phyloP scores from a whole-genome alignment of 352 stramenopile species.

The Globisporangium carolinianum region DNA sequence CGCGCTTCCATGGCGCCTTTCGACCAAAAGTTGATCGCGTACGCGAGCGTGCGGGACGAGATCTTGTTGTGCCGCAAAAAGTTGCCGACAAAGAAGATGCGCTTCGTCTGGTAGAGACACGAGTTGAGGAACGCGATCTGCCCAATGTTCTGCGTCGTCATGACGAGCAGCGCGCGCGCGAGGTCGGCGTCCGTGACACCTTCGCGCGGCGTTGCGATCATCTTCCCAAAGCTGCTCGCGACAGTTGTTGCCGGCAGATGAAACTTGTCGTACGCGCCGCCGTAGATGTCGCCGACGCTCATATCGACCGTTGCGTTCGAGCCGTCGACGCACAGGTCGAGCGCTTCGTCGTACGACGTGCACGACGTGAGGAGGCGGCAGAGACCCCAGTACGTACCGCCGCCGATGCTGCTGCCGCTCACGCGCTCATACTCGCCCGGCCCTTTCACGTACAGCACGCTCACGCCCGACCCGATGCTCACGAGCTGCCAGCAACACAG shows the following conservation, averaged over 20 bases:
- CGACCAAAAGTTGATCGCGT: slow-evolving; percentile 98
- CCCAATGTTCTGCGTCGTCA: slow-evolving; percentile 98
- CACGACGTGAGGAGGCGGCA: slow-evolving; percentile 92
- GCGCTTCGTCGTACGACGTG: slow-evolving; percentile 75
- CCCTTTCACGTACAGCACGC: slow-evolving; percentile 92
- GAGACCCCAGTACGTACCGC: slow-evolving; percentile 98
- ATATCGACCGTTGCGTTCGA: slow-evolving; percentile 91
- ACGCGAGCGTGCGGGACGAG: slow-evolving; percentile 87
- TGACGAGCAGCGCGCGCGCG: slow-evolving; percentile 93
- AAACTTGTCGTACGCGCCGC: slow-evolving; percentile 92
- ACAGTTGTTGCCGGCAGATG: slow-evolving; percentile 88
- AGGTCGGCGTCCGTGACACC: slow-evolving; percentile 93
- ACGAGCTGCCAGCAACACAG: slow-evolving; percentile 67
- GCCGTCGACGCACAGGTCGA: slow-evolving; percentile 74
- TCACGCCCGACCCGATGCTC: slow-evolving; percentile 98
- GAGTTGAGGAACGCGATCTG: slow-evolving; percentile 98
- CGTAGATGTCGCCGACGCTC: slow-evolving; percentile 99
- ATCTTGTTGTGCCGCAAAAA: slow-evolving; percentile 98
- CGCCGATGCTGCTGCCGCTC: slow-evolving; percentile 97
- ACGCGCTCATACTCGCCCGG: slow-evolving; percentile 94
- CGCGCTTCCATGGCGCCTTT: slow-evolving; percentile 88
- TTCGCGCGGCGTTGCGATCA: slow-evolving; percentile 63
- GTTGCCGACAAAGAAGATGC: slow-evolving; percentile 97
- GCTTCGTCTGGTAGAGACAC: slow-evolving; percentile 93
- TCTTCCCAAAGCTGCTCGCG: slow-evolving; percentile 95